phyloP scores from a whole-genome alignment of 140 eudicot species.

The Ambrosia hybrid region DNA sequence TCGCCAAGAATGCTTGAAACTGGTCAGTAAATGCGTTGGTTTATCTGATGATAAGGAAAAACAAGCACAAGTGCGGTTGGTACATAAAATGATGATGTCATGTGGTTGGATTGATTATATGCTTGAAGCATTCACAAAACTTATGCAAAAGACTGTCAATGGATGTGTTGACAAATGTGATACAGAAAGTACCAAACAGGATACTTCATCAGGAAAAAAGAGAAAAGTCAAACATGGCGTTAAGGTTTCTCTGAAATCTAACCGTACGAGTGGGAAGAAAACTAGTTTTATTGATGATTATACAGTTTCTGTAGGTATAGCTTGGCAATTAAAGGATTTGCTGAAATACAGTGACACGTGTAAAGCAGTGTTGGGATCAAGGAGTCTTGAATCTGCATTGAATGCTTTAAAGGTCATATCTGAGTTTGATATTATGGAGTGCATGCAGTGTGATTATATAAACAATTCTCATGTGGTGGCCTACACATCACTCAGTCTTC shows the following conservation, averaged over 20 bases:
- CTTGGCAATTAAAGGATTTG: constrained; percentile 93
- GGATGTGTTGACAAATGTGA: constrained; percentile 47
- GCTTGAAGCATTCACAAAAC: constrained; percentile 51
- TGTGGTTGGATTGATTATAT: constrained; percentile 71
- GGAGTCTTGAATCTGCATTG: constrained; percentile 40
- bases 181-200: constrained; percentile 37
- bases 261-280: constrained; percentile 33
- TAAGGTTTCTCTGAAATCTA: constrained; percentile 40
- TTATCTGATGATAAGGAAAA: constrained; percentile 52
- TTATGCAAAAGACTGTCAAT: constrained; percentile 58
- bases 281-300: constrained; percentile 56
- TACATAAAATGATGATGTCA: constrained; percentile 75
- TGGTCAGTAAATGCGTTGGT: constrained; percentile 53
- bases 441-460: constrained; percentile 53
- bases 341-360: constrained; percentile 48
- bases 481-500: constrained; percentile 64
- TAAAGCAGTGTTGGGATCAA: constrained; percentile 51
- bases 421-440: constrained; percentile 64
- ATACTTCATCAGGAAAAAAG: constrained; percentile 39
- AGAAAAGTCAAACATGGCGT: constrained; percentile 47
- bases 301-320: constrained; percentile 54
- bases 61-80: constrained; percentile 74
- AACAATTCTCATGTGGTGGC: constrained; percentile 52
- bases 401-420: constrained; percentile 63
- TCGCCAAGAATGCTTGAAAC: constrained; percentile 60